Evolutionary conservation across 139 green algal species (phyloP).

Genomic region (Dunaliella primolecta): DNA sequence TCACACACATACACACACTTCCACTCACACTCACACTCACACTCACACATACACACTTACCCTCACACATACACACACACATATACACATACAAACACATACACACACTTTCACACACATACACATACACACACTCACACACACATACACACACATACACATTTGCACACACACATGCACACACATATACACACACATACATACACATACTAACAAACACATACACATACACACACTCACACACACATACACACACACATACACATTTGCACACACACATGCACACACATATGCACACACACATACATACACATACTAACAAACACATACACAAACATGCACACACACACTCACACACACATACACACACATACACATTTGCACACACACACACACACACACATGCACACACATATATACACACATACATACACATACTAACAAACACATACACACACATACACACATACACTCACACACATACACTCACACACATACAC

Average conservation of each 20-base stretch:
- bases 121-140: no score
- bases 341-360: constrained; percentile 6
- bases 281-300: constrained; percentile 8
- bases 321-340: background rate
- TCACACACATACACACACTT: no score
- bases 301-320: constrained; percentile 1
- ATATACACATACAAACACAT: no score
- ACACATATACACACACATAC: no score
- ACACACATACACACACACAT: constrained; percentile 12
- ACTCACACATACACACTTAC: no score
- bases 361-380: no score
- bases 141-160: no score
- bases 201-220: background rate
- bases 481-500: background rate
- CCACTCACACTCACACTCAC: no score
- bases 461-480: background rate
- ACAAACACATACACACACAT: background rate
- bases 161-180: no score
- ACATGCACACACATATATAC: constrained; percentile 3
- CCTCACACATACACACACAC: no score
- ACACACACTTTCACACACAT: no score
- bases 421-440: background rate
- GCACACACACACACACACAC: constrained; percentile 13
- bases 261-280: background rate
- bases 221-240: constrained; percentile 10